Conservation (phyloP, 2,329 filamentous ascomycete species). For the Penicillium sp. region DNA sequence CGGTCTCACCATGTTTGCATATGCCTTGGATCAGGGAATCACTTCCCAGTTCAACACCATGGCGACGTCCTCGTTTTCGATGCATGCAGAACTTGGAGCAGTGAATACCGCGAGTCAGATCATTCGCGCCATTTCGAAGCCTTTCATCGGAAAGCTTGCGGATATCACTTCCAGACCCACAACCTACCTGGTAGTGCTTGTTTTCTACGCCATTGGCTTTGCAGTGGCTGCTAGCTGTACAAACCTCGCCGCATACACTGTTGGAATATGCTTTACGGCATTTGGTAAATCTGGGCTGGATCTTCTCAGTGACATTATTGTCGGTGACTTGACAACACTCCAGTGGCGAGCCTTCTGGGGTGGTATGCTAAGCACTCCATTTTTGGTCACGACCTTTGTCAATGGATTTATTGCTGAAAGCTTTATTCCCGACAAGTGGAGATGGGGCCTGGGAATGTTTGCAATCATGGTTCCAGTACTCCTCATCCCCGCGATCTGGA, state of each 20-base stretch:
- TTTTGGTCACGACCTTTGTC: constrained; percentile 44
- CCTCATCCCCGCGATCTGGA: constrained; percentile 38
- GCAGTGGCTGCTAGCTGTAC: constrained; percentile 15
- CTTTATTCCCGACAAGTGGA: constrained; percentile 48
- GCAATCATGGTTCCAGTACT: constrained; percentile 59
- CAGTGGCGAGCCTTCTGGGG: constrained; percentile 32
- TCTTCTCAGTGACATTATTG: constrained; percentile 30
- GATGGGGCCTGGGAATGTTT: constrained; percentile 64
- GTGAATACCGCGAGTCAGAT: constrained; percentile 21
- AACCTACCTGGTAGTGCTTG: constrained; percentile 11
- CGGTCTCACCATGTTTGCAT: constrained; percentile 32
- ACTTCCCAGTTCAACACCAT: constrained; percentile 23
- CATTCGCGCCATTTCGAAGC: constrained; percentile 26
- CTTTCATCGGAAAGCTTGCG: constrained; percentile 24
- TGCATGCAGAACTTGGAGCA: constrained; percentile 19
- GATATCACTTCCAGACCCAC: constrained; percentile 30
- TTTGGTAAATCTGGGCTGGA: constrained; percentile 32
- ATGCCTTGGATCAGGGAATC: constrained; percentile 25
- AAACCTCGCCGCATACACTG: constrained; percentile 24
- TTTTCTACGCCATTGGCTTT: constrained; percentile 27
- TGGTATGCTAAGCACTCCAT: constrained; percentile 26
- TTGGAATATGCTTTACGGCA: constrained; percentile 28
- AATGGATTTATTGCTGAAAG: constrained; percentile 47
- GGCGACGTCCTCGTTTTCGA: constrained; percentile 21
- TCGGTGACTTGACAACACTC: constrained; percentile 30